A percentile compares a stretch with the other conserved stretches of the same genome.
phyloP scores from a whole-genome alignment of 2,329 filamentous ascomycete species.

The Monilinia fructicola region DNA sequence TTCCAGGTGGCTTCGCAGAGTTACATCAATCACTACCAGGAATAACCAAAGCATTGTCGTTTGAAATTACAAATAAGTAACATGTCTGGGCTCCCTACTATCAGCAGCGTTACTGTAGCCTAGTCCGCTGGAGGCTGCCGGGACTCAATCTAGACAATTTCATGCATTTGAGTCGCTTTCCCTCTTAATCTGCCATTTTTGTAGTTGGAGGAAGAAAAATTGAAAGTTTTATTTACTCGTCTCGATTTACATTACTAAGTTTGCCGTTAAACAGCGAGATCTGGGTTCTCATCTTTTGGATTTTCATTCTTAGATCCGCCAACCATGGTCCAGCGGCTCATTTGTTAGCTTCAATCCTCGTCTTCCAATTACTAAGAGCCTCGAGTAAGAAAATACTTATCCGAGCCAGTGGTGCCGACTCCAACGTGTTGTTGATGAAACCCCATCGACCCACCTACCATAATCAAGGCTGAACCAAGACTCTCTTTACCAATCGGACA shows the following conservation, averaged over 20 bases:
- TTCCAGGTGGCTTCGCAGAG: not conserved
- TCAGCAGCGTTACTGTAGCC: not conserved
- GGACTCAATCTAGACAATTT: not conserved
- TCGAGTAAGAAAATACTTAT: not conserved
- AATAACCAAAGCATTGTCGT: not conserved
- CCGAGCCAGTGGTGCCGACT: not conserved
- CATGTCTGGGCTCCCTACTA: not conserved
- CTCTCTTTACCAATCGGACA: not conserved
- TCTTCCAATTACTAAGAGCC: not conserved
- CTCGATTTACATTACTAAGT: not conserved
- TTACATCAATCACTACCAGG: too few species aligned
- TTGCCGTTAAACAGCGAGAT: not conserved
- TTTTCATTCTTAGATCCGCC: not conserved
- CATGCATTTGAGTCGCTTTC: not conserved
- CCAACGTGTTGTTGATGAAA: slow-evolving; percentile 3
- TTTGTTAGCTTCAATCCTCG: not conserved
- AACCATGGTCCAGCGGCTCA: not conserved
- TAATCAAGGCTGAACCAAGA: not conserved
- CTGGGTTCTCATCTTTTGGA: not conserved
- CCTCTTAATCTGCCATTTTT: not conserved
- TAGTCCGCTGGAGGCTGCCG: not conserved
- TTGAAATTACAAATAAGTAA: not conserved
- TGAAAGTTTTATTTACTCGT: not conserved
- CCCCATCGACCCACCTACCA: not conserved
- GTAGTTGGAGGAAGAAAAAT: not conserved